These are phyloP conservation scores for Boechera retrofracta DNA, from an alignment of 345 rosid species.

Conservation along the genomic window DNA sequence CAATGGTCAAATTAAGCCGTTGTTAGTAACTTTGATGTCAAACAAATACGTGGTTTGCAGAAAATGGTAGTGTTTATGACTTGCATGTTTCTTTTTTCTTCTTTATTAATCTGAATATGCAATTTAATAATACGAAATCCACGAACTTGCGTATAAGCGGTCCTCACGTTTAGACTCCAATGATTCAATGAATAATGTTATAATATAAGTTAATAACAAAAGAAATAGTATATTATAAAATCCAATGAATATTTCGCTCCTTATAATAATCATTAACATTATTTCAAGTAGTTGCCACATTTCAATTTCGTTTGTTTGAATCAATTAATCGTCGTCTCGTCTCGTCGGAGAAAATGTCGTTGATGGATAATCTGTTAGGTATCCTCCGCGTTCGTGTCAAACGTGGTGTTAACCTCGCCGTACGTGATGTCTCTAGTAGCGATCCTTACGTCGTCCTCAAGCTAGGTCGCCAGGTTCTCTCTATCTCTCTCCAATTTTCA, in stretches of 20 bases:
- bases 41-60: slow-evolving; percentile 5
- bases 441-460: slow-evolving; percentile 89
- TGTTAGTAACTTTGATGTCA: background rate
- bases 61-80: slow-evolving; percentile 17
- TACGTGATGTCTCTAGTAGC: slow-evolving; percentile 87
- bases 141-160: slow-evolving; percentile 24
- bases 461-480: slow-evolving; percentile 73
- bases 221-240: background rate
- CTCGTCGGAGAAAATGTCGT: slow-evolving; percentile 28
- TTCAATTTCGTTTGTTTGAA: background rate
- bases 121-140: background rate
- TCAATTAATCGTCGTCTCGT: background rate
- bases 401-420: slow-evolving; percentile 88
- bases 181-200: background rate
- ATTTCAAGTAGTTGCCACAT: slow-evolving; percentile 11
- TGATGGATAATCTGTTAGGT: slow-evolving; percentile 74
- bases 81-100: slow-evolving; percentile 26
- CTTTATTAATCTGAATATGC: background rate
- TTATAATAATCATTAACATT: slow-evolving; percentile 31
- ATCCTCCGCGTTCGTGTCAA: slow-evolving; percentile 73
- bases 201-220: background rate
- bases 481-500: background rate
- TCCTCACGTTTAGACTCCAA: slow-evolving; percentile 20
- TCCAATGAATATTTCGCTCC: background rate
- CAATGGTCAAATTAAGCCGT: background rate